Base-by-base conservation (phyloP, 495 filamentous ascomycete genomes). In the Penicillium bovifimosum region DNA sequence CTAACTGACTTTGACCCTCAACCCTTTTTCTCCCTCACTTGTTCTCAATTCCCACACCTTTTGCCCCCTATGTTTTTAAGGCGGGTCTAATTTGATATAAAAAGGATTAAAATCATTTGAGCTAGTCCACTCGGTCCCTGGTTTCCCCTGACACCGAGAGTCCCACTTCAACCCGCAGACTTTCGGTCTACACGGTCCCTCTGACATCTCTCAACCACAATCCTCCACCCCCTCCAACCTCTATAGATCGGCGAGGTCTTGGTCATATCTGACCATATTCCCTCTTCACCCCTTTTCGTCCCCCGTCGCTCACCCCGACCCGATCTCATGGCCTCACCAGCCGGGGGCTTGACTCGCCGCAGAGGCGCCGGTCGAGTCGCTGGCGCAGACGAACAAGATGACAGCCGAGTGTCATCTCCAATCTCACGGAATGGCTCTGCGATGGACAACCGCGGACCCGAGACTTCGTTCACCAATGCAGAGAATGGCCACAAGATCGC, bases 401-500 rank as follows among this genome's bases (percentile, higher is more conserved):
- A 82, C 52, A 85, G 82, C 70, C 79, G 86, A 54, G 84, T 87
- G 50, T 79, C 80, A 56, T 89, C 87, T 8, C 86, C 86, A 34
- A 75, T 78, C 32, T 80, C 83, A 36, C 82, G 78, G 62, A 74
- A 77, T 48, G 72, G 69, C 49, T 75, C 81, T 34, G 75, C 79
- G 40, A 75, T 80, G 66, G 86, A 90, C 64, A 76, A 74, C 56
- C 76, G 80, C 62, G 76, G 75, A 26, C 87, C 90, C 62, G 93
- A 96, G 69, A 95, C 91, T 17, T 90, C 86, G 42, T 97, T 95
- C 76, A 89, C 91, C 67, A 90, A 78, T 67, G 81, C 86, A 62
- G 92, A 95, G 75, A 96, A 96, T 77, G 93, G 93, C 52, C 95
- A 97, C 74, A 96, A 95, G 77, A 96, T 98, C 71, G 95, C 90